A percentile compares a stretch with the other conserved stretches of the same genome.
Conservation (phyloP, 148 eudicot genomes). For the Selenicereus undatus region DNA sequence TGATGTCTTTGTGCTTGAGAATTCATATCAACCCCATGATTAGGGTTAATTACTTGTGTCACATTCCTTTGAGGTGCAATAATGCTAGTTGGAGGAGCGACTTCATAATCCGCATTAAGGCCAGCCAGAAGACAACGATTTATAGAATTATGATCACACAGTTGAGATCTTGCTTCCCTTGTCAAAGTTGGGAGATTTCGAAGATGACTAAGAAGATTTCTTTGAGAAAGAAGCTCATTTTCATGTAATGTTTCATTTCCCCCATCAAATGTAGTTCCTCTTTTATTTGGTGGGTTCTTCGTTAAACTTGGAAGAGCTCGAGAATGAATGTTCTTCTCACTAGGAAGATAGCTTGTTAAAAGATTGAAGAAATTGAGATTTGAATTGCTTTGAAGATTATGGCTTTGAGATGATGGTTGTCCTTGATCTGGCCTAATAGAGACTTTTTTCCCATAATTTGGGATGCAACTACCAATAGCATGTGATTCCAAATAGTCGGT, state of each 20-base stretch:
- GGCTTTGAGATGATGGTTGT: neutral
- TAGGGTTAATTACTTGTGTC: neutral
- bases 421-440: neutral
- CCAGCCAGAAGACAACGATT: neutral
- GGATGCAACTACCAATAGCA: neutral
- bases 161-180: slow-evolving; percentile 4
- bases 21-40: neutral
- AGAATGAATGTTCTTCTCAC: neutral
- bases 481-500: neutral
- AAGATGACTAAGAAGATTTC: neutral
- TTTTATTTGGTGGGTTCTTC: neutral
- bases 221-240: neutral
- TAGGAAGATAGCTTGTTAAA: neutral
- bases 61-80: neutral
- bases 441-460: neutral
- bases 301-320: slow-evolving; percentile 9
- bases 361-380: neutral
- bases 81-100: neutral
- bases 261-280: neutral
- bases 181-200: neutral
- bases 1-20: neutral
- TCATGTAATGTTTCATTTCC: neutral
- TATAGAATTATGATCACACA: neutral
- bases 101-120: neutral
- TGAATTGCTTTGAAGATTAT: neutral